A percentile compares a stretch with the other conserved stretches of the same genome.
These are phyloP conservation scores for Teratosphaeria destructans DNA, from an alignment of 2,329 filamentous ascomycete species.

Conservation along the genomic window DNA sequence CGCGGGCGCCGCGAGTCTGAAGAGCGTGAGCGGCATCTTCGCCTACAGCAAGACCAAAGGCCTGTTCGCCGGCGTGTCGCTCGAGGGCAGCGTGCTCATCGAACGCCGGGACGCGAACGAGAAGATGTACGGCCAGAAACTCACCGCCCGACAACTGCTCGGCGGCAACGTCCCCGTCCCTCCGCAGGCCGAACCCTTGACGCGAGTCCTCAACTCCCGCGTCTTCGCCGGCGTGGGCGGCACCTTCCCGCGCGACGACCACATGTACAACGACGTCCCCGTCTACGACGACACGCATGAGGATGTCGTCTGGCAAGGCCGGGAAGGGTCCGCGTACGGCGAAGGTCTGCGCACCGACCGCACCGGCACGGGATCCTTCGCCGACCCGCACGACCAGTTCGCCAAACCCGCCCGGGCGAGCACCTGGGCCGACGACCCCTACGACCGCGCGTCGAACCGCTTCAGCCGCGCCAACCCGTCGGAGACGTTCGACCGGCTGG, in stretches of 20 bases:
- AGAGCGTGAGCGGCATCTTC: conserved; percentile 83
- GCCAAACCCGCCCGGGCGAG: conserved; percentile 51
- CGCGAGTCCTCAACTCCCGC: conserved; percentile 74
- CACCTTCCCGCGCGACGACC: conserved; percentile 40
- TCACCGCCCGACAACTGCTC: conserved; percentile 73
- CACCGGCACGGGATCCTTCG: conserved; percentile 27
- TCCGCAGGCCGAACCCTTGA: conserved; percentile 70
- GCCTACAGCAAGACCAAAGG: conserved; percentile 98
- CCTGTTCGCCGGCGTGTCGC: conserved; percentile 85
- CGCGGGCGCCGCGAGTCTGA: conserved; percentile 82
- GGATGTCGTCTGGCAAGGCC: conserved; percentile 73
- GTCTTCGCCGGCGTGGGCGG: conserved; percentile 61
- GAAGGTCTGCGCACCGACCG: conserved; percentile 50
- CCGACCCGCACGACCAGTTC: conserved; percentile 36
- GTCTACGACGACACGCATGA: conserved; percentile 79
- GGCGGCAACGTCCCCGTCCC: conserved; percentile 68
- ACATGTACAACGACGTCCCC: conserved; percentile 88
- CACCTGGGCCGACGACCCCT: conserved; percentile 68
- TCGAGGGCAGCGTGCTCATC: conserved; percentile 87
- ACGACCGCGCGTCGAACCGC: conserved; percentile 45
- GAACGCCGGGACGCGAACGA: conserved; percentile 95
- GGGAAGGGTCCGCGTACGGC: conserved; percentile 58
- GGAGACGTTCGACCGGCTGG: conserved; percentile 41
- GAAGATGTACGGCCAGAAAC: conserved; percentile 78
- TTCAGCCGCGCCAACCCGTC: conserved; percentile 42